A percentile compares a stretch with the other conserved stretches of the same genome.
Conservation (phyloP, 305 asterid genomes). For the Rubia tinctorum region DNA sequence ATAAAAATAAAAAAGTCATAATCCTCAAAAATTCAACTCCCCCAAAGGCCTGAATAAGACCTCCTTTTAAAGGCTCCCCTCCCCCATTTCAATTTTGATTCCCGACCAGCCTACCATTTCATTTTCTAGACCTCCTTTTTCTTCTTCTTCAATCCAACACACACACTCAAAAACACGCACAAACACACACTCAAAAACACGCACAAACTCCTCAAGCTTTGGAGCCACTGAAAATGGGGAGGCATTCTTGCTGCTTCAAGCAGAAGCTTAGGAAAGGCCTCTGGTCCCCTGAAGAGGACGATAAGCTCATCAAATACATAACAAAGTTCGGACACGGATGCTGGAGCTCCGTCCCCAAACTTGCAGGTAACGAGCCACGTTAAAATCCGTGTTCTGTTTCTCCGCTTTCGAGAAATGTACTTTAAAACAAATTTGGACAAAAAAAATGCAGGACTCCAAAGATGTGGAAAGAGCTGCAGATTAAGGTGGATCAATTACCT, state of each 20-base stretch:
- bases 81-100: constrained; percentile 25
- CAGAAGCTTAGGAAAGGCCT: constrained; percentile 90
- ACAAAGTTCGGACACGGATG: constrained; percentile 82
- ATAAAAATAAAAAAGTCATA: background rate
- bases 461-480: constrained; percentile 94
- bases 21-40: constrained; percentile 11
- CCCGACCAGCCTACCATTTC: constrained; percentile 33
- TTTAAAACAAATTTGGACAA: too few species aligned
- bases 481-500: constrained; percentile 81
- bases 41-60: constrained; percentile 39
- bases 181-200: background rate
- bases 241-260: constrained; percentile 87
- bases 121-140: constrained; percentile 27
- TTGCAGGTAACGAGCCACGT: constrained; percentile 44
- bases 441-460: constrained; percentile 57
- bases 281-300: constrained; percentile 92
- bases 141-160: background rate
- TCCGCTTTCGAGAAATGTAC: too few species aligned
- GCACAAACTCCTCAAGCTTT: background rate
- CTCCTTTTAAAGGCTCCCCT: constrained; percentile 52
- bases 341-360: constrained; percentile 95
- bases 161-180: background rate
- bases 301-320: constrained; percentile 67
- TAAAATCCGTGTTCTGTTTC: too few species aligned
- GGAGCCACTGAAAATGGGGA: constrained; percentile 47